Evolutionary conservation across 345 rosid genomes (phyloP).

Genomic region (Salix suchowensis): DNA sequence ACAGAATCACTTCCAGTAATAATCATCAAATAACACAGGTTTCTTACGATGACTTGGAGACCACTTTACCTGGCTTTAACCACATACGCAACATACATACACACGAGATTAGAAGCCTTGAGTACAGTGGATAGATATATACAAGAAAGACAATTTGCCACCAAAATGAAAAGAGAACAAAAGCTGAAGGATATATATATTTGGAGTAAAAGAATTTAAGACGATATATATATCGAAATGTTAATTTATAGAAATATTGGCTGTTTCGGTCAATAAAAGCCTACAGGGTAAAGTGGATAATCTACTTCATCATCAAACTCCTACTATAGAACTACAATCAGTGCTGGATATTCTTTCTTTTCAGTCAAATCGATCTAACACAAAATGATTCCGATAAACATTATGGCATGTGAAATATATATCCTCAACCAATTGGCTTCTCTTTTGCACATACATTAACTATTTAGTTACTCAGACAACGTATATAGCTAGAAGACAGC

Average conservation of each 20-base stretch:
- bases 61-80: not conserved
- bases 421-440: not conserved
- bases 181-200: too few species aligned
- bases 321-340: not conserved
- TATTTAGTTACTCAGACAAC: too few species aligned
- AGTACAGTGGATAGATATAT: too few species aligned
- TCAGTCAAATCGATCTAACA: not conserved
- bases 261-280: not conserved
- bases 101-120: not conserved
- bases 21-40: not conserved
- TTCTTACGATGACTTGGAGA: not conserved
- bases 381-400: too few species aligned
- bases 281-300: not conserved
- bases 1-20: too few species aligned
- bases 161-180: not conserved
- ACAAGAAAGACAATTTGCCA: not conserved
- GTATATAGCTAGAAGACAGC: too few species aligned
- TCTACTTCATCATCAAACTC: not conserved
- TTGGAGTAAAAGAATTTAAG: not conserved
- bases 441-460: not conserved
- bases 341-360: not conserved
- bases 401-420: too few species aligned
- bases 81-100: not conserved
- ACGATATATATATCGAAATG: not conserved
- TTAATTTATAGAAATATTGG: not conserved